Percentiles rank a stretch among this genome's conserved stretches.
These are phyloP conservation scores for Brassica rapa DNA, from an alignment of 345 rosid genomes.

Conservation along the genomic window DNA sequence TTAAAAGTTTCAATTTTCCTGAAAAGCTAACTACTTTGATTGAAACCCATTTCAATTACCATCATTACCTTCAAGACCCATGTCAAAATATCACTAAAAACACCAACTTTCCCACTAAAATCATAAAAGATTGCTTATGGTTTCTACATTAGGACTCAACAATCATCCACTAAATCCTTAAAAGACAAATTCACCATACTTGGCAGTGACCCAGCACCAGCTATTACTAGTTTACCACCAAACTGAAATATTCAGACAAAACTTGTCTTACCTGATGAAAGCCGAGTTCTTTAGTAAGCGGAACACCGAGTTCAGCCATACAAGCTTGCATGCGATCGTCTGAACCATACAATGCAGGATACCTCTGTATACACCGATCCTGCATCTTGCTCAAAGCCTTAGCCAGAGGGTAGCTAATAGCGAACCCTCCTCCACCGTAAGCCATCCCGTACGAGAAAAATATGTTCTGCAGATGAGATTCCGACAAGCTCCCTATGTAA, in stretches of 20 bases:
- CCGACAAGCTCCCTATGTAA: constrained; percentile 93
- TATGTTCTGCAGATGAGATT: constrained; percentile 90
- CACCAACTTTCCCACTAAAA: background rate
- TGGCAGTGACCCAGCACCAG: background rate
- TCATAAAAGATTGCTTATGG: background rate
- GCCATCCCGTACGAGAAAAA: constrained; percentile 97
- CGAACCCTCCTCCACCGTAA: constrained; percentile 97
- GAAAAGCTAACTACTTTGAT: constrained; percentile 2
- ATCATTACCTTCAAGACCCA: background rate
- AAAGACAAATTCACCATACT: background rate
- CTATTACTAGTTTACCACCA: background rate
- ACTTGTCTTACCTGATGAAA: constrained; percentile 78
- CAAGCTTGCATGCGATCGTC: constrained; percentile 98
- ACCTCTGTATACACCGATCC: constrained; percentile 82
- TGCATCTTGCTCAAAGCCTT: constrained; percentile 84
- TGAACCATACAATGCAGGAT: constrained; percentile 91
- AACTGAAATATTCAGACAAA: background rate
- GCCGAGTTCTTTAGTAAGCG: constrained; percentile 90
- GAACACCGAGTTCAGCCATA: constrained; percentile 99
- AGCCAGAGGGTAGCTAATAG: constrained; percentile 87
- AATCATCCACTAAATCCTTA: background rate
- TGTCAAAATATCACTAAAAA: constrained; percentile 12
- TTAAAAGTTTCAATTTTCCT: background rate
- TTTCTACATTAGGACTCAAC: background rate
- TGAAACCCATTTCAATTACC: background rate